A percentile compares a stretch with the other conserved stretches of the same genome.
Conservation (phyloP, 1,284 basidiomycete genomes). For the Cryptococcus sp. region DNA sequence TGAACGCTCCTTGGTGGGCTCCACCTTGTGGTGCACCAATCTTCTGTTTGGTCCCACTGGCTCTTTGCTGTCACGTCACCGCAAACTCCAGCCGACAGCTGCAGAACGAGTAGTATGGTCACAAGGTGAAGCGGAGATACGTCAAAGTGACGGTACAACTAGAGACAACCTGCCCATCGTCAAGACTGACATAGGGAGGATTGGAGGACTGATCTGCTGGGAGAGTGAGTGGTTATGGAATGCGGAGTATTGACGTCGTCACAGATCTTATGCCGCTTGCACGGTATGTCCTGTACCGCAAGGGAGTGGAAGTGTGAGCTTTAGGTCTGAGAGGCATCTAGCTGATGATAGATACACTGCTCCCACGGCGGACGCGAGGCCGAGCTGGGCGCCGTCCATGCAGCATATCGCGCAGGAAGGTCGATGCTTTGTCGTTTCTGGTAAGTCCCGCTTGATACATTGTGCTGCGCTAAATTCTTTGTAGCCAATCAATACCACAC, state of each 20-base stretch:
- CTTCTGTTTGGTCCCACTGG: slow-evolving; percentile 64
- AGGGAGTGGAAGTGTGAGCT: slow-evolving; percentile 41
- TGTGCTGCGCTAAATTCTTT: background rate
- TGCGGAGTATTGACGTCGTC: background rate
- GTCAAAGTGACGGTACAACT: slow-evolving; percentile 43
- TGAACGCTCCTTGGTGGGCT: slow-evolving; percentile 61
- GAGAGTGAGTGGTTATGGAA: slow-evolving; percentile 55
- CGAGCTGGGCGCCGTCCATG: slow-evolving; percentile 67
- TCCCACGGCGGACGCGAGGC: slow-evolving; percentile 63
- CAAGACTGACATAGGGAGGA: slow-evolving; percentile 53
- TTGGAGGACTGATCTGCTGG: slow-evolving; percentile 71
- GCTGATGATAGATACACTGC: slow-evolving; percentile 48
- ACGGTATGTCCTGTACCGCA: slow-evolving; percentile 45
- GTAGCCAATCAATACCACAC: slow-evolving; percentile 38
- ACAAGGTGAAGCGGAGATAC: slow-evolving; percentile 53
- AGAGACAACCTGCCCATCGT: slow-evolving; percentile 48
- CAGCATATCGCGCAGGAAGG: slow-evolving; percentile 73
- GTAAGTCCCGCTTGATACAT: slow-evolving; percentile 11
- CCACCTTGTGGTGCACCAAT: slow-evolving; percentile 70
- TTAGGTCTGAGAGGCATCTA: background rate
- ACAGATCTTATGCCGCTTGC: slow-evolving; percentile 67
- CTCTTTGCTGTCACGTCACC: slow-evolving; percentile 65
- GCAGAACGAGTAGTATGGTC: slow-evolving; percentile 71
- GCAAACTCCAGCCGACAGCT: slow-evolving; percentile 73
- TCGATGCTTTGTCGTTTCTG: slow-evolving; percentile 70